Conservation (phyloP, 2,329 filamentous ascomycete genomes). For the Microdochium nivale region DNA sequence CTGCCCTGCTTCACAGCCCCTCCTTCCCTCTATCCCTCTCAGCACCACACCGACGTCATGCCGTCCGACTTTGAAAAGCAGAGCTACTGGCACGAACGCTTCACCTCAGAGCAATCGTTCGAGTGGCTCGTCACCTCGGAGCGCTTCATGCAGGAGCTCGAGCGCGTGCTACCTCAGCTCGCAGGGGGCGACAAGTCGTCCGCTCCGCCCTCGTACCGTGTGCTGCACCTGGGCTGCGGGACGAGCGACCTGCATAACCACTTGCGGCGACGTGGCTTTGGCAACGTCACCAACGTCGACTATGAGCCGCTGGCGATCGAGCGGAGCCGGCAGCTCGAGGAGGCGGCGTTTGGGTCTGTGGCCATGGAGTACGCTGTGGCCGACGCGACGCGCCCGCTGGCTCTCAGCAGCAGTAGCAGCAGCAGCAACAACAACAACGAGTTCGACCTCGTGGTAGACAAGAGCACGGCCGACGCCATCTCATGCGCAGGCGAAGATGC, state of each 20-base stretch:
- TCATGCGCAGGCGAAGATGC: conserved; percentile 32
- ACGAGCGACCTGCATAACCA: conserved; percentile 41
- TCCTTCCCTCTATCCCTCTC: background rate
- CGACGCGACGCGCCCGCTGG: conserved; percentile 34
- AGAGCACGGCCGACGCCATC: conserved; percentile 39
- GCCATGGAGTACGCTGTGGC: conserved; percentile 32
- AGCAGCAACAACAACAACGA: conserved; percentile 7
- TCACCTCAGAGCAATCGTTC: conserved; percentile 32
- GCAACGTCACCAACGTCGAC: conserved; percentile 37
- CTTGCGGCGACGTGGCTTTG: conserved; percentile 32
- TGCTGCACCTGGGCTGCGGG: conserved; percentile 39
- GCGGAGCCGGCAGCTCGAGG: conserved; percentile 31
- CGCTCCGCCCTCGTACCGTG: no score
- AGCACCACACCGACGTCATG: conserved; percentile 5
- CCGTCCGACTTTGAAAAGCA: conserved; percentile 35
- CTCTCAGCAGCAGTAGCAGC: background rate
- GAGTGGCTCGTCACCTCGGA: conserved; percentile 37
- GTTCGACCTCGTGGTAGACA: conserved; percentile 38
- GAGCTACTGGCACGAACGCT: conserved; percentile 40
- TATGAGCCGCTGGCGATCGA: conserved; percentile 39
- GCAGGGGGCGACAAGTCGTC: conserved; percentile 4
- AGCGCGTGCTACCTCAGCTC: conserved; percentile 25
- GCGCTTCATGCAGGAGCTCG: conserved; percentile 29
- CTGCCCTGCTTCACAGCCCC: no score
- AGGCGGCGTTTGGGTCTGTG: conserved; percentile 32